Conservation (phyloP, 148 eudicot species). For the Rheum nobile region DNA sequence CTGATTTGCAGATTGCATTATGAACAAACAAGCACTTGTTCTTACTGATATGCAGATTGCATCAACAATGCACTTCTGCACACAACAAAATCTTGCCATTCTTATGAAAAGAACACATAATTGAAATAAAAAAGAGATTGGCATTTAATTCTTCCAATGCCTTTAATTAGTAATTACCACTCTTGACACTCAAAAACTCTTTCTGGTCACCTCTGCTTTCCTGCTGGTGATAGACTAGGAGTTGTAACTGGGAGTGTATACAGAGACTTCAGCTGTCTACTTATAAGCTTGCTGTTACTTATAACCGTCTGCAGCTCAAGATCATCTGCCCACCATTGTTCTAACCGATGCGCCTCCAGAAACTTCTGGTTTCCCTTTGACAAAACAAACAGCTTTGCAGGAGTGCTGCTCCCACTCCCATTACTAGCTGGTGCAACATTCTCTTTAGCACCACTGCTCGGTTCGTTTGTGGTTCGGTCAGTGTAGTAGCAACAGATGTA, state of each 20-base stretch:
- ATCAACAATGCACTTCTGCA: background rate
- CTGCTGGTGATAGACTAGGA: conserved; percentile 2
- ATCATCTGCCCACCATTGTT: conserved; percentile 98
- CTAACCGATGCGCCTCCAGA: conserved; percentile 74
- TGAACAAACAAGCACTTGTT: background rate
- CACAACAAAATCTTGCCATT: background rate
- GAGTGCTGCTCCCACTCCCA: conserved; percentile 14
- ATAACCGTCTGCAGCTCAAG: conserved; percentile 61
- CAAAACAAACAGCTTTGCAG: conserved; percentile 68
- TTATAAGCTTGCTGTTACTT: conserved; percentile 66
- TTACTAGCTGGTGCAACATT: conserved; percentile 27
- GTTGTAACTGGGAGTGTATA: conserved; percentile 44
- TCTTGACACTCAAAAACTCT: background rate
- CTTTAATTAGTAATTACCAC: background rate
- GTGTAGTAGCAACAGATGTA: conserved; percentile 70
- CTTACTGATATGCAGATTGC: background rate
- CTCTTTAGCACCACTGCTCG: conserved; percentile 27
- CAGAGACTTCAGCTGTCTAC: conserved; percentile 61
- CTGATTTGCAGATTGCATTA: background rate
- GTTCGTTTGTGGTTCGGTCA: conserved; percentile 22
- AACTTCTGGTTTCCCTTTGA: conserved; percentile 88
- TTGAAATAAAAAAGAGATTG: background rate
- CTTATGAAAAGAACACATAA: background rate
- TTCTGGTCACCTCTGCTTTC: conserved; percentile 1
- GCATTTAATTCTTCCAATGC: background rate